These are phyloP conservation scores for Penicillium paneum DNA, from an alignment of 2,329 filamentous ascomycete species.

Conservation along the genomic window DNA sequence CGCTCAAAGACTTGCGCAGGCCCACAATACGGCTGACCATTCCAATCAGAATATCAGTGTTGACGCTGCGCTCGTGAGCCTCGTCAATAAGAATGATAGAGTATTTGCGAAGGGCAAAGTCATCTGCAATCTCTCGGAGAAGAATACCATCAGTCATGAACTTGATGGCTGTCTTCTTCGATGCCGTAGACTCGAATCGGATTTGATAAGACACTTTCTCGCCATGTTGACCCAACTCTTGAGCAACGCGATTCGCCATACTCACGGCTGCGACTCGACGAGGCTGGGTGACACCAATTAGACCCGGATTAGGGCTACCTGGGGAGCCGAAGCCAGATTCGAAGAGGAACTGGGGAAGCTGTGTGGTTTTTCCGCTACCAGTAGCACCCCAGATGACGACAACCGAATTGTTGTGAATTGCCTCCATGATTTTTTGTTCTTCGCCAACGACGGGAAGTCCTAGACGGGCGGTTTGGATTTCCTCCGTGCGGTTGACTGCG, in stretches of 20 bases:
- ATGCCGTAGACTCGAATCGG: conserved; percentile 82
- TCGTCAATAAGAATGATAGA: conserved; percentile 94
- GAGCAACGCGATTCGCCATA: conserved; percentile 87
- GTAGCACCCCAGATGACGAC: conserved; percentile 93
- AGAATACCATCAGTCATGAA: conserved; percentile 99
- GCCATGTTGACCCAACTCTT: conserved; percentile 77
- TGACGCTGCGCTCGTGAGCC: conserved; percentile 93
- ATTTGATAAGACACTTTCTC: conserved; percentile 86
- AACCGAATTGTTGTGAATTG: conserved; percentile 84
- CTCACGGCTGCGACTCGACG: conserved; percentile 92
- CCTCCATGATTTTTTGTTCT: conserved; percentile 97
- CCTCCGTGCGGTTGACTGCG: conserved; percentile 63
- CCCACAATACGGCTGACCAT: conserved; percentile 93
- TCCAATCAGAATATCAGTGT: conserved; percentile 96
- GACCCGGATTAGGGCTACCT: conserved; percentile 74
- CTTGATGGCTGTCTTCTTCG: conserved; percentile 81
- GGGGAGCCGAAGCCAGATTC: conserved; percentile 86
- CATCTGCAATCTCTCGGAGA: conserved; percentile 83
- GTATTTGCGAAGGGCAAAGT: conserved; percentile 84
- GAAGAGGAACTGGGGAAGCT: conserved; percentile 92
- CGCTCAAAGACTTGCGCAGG: conserved; percentile 69
- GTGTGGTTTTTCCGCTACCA: conserved; percentile 95
- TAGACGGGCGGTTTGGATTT: conserved; percentile 74
- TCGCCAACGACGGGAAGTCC: conserved; percentile 87
- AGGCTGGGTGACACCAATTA: conserved; percentile 94